These are phyloP conservation scores for Pulveroboletus sp. DNA, from an alignment of 768 basidiomycete species.

Conservation along the genomic window DNA sequence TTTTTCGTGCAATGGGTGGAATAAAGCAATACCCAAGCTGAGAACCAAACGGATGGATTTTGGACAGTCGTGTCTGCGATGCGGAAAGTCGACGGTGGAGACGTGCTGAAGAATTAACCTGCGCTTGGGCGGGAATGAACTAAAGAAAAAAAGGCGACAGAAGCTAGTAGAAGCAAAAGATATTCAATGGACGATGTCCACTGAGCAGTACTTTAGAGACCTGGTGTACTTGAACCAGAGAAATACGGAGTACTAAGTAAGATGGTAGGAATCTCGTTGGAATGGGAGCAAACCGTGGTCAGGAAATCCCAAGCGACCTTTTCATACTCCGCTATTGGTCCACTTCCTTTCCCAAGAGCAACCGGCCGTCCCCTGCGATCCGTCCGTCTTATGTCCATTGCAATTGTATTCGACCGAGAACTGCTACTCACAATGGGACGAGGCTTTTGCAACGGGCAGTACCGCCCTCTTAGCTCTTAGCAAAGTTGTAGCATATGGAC, in stretches of 20 bases:
- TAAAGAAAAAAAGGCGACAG: slow-evolving; percentile 14
- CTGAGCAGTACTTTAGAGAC: slow-evolving; percentile 28
- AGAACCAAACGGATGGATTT: slow-evolving; percentile 15
- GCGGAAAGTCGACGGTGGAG: slow-evolving; percentile 18
- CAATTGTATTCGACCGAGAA: not conserved
- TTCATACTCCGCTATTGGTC: slow-evolving; percentile 32
- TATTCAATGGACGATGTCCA: slow-evolving; percentile 31
- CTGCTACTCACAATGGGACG: no score
- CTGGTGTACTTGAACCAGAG: slow-evolving; percentile 34
- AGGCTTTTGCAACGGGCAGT: no score
- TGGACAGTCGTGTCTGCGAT: slow-evolving; percentile 27
- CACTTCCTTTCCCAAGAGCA: slow-evolving; percentile 24
- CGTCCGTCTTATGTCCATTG: not conserved
- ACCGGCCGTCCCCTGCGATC: not conserved
- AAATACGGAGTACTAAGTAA: slow-evolving; percentile 37
- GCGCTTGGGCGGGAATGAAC: slow-evolving; percentile 24
- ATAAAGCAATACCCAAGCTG: slow-evolving; percentile 21
- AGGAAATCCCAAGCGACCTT: slow-evolving; percentile 25
- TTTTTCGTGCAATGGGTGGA: slow-evolving; percentile 30
- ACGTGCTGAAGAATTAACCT: slow-evolving; percentile 31
- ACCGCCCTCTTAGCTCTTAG: not conserved
- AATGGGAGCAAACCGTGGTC: slow-evolving; percentile 23
- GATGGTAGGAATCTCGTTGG: slow-evolving; percentile 31
- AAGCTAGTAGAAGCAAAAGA: slow-evolving; percentile 25
- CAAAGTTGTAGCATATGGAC: slow-evolving; percentile 14